These are phyloP conservation scores for Nymphaea colorata DNA, from an alignment of 164 flowering plant species.

Conservation along the genomic window DNA sequence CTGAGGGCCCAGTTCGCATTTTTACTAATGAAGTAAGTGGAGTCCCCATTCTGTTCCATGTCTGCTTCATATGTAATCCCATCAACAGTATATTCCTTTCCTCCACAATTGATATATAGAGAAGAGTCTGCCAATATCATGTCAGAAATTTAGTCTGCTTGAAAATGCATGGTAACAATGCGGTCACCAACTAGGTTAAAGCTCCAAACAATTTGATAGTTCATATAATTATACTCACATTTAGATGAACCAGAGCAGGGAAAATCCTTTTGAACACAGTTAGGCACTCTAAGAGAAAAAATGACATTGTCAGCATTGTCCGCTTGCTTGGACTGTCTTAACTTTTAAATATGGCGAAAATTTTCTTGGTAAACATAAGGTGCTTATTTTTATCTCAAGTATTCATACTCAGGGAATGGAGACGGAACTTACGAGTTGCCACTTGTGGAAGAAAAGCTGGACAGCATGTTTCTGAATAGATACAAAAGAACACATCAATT, in stretches of 20 bases:
- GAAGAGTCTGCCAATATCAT: constrained; percentile 6
- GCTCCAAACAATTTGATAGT: too few species aligned
- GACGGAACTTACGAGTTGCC: not conserved
- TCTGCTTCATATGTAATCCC: constrained; percentile 45
- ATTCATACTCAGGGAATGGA: not conserved
- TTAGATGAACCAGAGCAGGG: not conserved
- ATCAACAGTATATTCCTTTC: constrained; percentile 16
- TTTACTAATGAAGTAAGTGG: constrained; percentile 45
- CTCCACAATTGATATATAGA: constrained; percentile 72
- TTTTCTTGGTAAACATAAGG: not conserved
- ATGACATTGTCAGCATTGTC: not conserved
- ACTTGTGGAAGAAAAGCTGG: not conserved
- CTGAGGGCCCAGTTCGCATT: constrained; percentile 64
- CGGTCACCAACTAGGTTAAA: too few species aligned
- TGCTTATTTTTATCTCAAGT: not conserved
- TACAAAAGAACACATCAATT: not conserved
- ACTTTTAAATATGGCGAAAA: constrained; percentile 6
- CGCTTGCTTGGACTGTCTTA: not conserved
- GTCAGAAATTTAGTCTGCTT: too few species aligned
- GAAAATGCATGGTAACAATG: too few species aligned
- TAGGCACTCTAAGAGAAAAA: not conserved
- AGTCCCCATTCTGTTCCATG: constrained; percentile 34
- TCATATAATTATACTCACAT: not conserved
- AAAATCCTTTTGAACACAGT: constrained; percentile 1
- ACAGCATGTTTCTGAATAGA: not conserved